phyloP scores from a whole-genome alignment of 169 alveolate species.

The Eimeria acervulina region DNA sequence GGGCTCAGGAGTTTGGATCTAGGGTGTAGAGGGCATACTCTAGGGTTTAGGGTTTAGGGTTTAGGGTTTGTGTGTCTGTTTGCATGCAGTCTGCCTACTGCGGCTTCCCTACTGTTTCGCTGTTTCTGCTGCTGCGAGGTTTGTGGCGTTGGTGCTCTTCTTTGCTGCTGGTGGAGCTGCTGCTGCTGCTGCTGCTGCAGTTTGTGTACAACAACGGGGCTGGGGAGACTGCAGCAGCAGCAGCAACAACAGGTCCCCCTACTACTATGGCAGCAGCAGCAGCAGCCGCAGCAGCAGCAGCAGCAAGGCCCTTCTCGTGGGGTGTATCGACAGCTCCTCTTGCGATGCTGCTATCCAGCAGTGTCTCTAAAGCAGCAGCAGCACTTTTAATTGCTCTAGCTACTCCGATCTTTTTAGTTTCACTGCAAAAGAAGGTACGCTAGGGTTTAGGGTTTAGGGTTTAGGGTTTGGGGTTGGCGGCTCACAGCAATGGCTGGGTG shows the following conservation, averaged over 20 bases:
- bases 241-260: not conserved
- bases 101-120: not conserved
- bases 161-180: not conserved
- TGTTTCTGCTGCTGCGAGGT: slow-evolving; percentile 13
- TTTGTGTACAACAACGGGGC: not conserved
- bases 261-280: not conserved
- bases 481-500: not conserved
- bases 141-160: not conserved
- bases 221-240: not conserved
- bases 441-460: too few species aligned
- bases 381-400: too few species aligned
- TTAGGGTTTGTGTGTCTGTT: not conserved
- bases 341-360: not conserved
- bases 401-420: too few species aligned
- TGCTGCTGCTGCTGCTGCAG: slow-evolving; percentile 37
- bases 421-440: too few species aligned
- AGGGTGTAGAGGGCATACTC: not conserved
- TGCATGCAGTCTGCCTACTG: slow-evolving; percentile 21
- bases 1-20: not conserved
- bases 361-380: not conserved
- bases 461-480: not conserved
- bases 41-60: slow-evolving; percentile 4
- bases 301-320: not conserved
- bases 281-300: not conserved
- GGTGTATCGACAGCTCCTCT: not conserved